Evolutionary conservation across 2,329 filamentous ascomycete species (phyloP).

Genomic region (Trichoderma gracile): DNA sequence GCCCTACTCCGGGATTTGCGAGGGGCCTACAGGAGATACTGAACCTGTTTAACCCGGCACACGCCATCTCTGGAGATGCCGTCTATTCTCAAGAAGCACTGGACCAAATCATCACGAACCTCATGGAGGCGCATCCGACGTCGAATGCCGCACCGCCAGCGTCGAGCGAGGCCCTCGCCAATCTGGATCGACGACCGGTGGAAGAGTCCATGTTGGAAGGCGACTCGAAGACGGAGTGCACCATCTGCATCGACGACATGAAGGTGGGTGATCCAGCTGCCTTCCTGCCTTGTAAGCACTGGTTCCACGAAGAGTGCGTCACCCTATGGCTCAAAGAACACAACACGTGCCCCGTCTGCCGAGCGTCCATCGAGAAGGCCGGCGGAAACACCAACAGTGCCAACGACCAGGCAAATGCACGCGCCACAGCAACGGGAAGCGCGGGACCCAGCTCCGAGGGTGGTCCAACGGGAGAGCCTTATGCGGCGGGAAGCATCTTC

Average conservation of each 20-base stretch:
- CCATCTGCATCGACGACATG: constrained; percentile 91
- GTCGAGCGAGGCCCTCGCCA: constrained; percentile 69
- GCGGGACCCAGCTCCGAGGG: not conserved
- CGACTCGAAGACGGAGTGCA: constrained; percentile 77
- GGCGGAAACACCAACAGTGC: constrained; percentile 26
- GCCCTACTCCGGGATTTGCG: constrained; percentile 32
- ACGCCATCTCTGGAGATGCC: constrained; percentile 68
- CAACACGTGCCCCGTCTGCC: constrained; percentile 86
- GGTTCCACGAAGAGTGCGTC: constrained; percentile 87
- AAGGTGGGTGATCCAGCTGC: constrained; percentile 71
- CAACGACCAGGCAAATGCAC: not conserved
- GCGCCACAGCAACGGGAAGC: not conserved
- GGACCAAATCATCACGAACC: constrained; percentile 80
- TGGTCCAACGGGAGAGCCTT: not conserved
- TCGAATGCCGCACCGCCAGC: constrained; percentile 83
- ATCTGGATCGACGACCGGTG: constrained; percentile 70
- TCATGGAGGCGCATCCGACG: constrained; percentile 80
- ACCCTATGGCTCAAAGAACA: constrained; percentile 84
- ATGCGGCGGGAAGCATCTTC: not conserved
- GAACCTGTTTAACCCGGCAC: constrained; percentile 54
- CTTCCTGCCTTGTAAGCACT: constrained; percentile 83
- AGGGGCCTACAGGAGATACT: constrained; percentile 55
- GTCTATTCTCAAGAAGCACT: constrained; percentile 90
- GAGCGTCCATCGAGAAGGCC: constrained; percentile 55
- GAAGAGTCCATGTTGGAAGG: constrained; percentile 67